Percentiles rank a stretch among this genome's conserved stretches.
phyloP scores from a whole-genome alignment of 164 flowering plant genomes.

The Stephania cephalantha region DNA sequence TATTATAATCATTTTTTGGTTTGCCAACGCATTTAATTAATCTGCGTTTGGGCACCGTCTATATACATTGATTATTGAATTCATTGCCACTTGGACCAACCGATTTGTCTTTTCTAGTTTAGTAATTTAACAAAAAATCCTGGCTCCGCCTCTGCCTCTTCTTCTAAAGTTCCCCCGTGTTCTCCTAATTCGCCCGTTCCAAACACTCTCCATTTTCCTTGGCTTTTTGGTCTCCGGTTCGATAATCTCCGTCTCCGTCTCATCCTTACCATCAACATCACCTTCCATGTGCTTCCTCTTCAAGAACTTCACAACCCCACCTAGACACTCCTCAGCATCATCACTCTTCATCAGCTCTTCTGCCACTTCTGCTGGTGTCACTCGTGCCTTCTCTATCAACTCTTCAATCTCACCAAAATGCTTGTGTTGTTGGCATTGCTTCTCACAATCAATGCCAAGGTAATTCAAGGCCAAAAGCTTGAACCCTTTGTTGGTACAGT shows the following conservation, averaged over 20 bases:
- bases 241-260: not conserved
- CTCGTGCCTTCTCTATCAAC: slow-evolving; percentile 18
- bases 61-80: not conserved
- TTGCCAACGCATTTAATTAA: no score
- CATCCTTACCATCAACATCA: not conserved
- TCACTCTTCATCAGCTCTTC: slow-evolving; percentile 56
- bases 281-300: slow-evolving; percentile 20
- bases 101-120: no score
- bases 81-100: no score
- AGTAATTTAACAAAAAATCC: no score
- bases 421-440: slow-evolving; percentile 11
- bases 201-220: not conserved
- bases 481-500: slow-evolving; percentile 44
- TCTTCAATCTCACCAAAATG: slow-evolving; percentile 23
- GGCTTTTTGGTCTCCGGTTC: not conserved
- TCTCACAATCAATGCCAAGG: slow-evolving; percentile 4
- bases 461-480: slow-evolving; percentile 34
- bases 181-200: not conserved
- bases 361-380: slow-evolving; percentile 61
- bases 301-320: slow-evolving; percentile 30
- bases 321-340: slow-evolving; percentile 32
- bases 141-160: not conserved
- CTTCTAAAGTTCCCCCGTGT: not conserved
- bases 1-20: no score
- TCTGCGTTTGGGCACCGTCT: no score